A percentile compares a stretch with the other conserved stretches of the same genome.
These are phyloP conservation scores for Gymnopus androsaceus DNA, from an alignment of 1,284 basidiomycete species.

Conservation along the genomic window DNA sequence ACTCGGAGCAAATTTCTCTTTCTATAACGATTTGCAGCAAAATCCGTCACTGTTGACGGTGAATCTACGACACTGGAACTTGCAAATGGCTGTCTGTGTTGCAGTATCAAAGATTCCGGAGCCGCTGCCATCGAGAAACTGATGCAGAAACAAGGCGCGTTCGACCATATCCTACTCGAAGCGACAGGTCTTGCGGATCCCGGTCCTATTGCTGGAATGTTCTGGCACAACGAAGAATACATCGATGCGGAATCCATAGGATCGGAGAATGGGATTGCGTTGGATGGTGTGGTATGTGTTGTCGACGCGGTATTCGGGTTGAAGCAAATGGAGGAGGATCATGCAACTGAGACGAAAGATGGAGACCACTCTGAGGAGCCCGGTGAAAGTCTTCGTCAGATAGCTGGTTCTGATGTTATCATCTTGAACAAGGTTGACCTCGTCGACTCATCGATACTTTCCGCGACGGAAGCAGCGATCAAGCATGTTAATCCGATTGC, in stretches of 20 bases:
- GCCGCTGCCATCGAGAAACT: conserved; percentile 90
- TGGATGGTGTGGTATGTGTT: conserved; percentile 91
- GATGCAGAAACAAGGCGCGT: conserved; percentile 78
- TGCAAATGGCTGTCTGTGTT: conserved; percentile 93
- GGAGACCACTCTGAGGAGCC: background rate
- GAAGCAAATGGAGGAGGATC: conserved; percentile 84
- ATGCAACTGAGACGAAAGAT: conserved; percentile 51
- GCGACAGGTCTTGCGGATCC: conserved; percentile 94
- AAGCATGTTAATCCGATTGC: conserved; percentile 78
- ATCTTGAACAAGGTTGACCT: conserved; percentile 88
- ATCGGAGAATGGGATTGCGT: conserved; percentile 67
- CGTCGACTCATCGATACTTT: conserved; percentile 43
- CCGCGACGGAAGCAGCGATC: conserved; percentile 59
- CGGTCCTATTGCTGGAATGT: conserved; percentile 86
- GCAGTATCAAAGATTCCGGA: conserved; percentile 90
- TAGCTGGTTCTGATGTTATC: conserved; percentile 88
- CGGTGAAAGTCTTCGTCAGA: conserved; percentile 48
- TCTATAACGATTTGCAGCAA: conserved; percentile 46
- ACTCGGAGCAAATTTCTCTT: background rate
- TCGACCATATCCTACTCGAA: conserved; percentile 92
- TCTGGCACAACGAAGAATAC: conserved; percentile 93
- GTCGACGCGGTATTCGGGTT: conserved; percentile 87
- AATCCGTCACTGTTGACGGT: conserved; percentile 74
- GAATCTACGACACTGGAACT: conserved; percentile 79
- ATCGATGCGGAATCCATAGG: conserved; percentile 44